A percentile compares a stretch with the other conserved stretches of the same genome.
Evolutionary conservation across 805 yeast species (phyloP).

Genomic region (Helenozyma baotianmanensis): DNA sequence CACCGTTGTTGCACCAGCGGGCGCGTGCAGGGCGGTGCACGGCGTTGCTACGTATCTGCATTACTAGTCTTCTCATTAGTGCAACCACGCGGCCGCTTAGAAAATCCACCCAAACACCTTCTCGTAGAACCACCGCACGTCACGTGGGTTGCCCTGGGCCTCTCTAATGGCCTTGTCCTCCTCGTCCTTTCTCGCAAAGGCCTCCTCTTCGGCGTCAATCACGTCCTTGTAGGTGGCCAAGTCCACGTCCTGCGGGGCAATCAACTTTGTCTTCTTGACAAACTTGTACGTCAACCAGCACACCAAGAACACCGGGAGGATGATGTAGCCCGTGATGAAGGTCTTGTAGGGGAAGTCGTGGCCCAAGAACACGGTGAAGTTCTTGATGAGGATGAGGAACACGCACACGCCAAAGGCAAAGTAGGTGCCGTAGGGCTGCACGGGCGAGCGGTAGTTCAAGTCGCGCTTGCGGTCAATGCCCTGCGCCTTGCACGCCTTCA

Average conservation of each 20-base stretch:
- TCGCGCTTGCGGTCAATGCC: constrained; percentile 50
- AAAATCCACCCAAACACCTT: constrained; percentile 47
- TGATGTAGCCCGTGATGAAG: constrained; percentile 76
- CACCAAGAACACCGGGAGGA: constrained; percentile 59
- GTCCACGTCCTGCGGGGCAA: constrained; percentile 56
- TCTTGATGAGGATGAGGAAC: constrained; percentile 56
- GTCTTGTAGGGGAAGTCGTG: constrained; percentile 44
- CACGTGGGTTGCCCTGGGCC: constrained; percentile 41
- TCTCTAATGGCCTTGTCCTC: constrained; percentile 32
- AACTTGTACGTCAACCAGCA: constrained; percentile 59
- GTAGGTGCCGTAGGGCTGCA: constrained; percentile 66
- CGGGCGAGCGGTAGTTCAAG: constrained; percentile 60
- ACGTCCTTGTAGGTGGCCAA: constrained; percentile 52
- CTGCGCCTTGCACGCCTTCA: constrained; percentile 62
- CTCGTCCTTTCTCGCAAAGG: constrained; percentile 28
- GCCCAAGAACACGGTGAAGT: constrained; percentile 65
- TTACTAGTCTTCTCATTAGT: too few relatives aligned
- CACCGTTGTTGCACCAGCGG: too few relatives aligned
- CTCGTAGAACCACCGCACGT: constrained; percentile 46
- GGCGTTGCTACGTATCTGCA: too few relatives aligned
- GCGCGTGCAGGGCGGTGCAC: too few relatives aligned
- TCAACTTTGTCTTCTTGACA: constrained; percentile 42
- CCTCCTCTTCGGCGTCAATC: constrained; percentile 49
- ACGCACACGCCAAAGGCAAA: constrained; percentile 51
- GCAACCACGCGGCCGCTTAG: too few relatives aligned